Percentiles rank a stretch among this genome's conserved stretches.
These are phyloP conservation scores for Acacia crassicarpa DNA, from an alignment of 306 rosid genomes.

Conservation along the genomic window DNA sequence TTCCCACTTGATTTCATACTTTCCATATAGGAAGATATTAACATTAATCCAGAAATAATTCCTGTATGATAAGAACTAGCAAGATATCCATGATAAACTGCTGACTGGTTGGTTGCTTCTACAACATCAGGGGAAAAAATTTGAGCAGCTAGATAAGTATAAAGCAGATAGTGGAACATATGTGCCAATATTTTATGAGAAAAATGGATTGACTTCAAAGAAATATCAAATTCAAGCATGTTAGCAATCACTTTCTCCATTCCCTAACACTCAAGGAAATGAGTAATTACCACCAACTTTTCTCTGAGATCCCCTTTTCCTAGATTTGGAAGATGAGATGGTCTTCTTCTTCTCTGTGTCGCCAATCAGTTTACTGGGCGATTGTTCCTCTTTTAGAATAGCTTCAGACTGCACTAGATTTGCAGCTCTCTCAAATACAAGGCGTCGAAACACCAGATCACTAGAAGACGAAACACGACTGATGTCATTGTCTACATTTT, in stretches of 20 bases:
- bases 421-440: constrained; percentile 82
- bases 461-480: constrained; percentile 59
- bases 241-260: not conserved
- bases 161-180: constrained; percentile 8
- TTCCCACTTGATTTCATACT: constrained; percentile 57
- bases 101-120: constrained; percentile 58
- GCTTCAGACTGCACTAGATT: constrained; percentile 96
- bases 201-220: not conserved
- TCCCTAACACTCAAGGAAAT: not conserved
- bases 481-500: constrained; percentile 58
- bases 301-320: constrained; percentile 56
- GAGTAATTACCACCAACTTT: constrained; percentile 49
- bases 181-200: not conserved
- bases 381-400: constrained; percentile 54
- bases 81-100: constrained; percentile 76
- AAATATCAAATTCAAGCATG: not conserved
- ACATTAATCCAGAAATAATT: constrained; percentile 78
- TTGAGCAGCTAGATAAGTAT: not conserved
- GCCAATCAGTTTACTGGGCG: constrained; percentile 38
- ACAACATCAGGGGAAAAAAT: constrained; percentile 28
- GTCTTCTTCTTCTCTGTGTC: constrained; percentile 49
- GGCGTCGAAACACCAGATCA: constrained; percentile 83
- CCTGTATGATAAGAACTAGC: constrained; percentile 96
- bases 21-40: constrained; percentile 79
- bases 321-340: constrained; percentile 61